A percentile compares a stretch with the other conserved stretches of the same genome.
phyloP scores from a whole-genome alignment of 1,284 basidiomycete species.

The Ceratobasidium sp. region DNA sequence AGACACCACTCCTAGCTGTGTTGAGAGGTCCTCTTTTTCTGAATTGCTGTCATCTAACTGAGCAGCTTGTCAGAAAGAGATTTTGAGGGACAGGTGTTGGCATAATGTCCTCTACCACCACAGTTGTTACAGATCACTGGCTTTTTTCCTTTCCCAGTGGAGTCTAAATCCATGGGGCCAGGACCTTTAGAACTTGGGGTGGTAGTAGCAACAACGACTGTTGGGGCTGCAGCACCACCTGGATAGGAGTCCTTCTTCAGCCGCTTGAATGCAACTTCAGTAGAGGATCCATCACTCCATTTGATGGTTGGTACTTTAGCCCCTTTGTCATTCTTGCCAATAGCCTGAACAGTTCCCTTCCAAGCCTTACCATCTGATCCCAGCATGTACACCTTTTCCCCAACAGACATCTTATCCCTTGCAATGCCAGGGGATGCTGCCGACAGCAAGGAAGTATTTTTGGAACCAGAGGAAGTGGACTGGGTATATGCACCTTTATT shows the following conservation, averaged over 20 bases:
- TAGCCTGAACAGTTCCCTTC: conserved; percentile 1
- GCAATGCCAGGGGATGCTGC: neutral
- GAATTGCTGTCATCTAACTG: neutral
- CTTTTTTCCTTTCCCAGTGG: neutral
- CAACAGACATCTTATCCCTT: conserved; percentile 3
- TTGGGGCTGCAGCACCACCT: neutral
- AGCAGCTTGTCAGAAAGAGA: neutral
- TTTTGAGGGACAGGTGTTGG: neutral
- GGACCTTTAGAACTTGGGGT: neutral
- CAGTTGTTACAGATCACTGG: neutral
- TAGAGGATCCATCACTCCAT: conserved; percentile 12
- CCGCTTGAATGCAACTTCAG: neutral
- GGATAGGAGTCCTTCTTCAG: neutral
- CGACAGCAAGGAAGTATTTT: neutral
- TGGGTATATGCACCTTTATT: neutral
- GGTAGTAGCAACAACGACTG: neutral
- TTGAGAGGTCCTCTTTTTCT: neutral
- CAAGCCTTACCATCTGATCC: conserved; percentile 5
- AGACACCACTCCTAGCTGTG: neutral
- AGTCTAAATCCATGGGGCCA: conserved; percentile 6
- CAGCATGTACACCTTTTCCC: conserved; percentile 10
- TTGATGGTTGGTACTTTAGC: neutral
- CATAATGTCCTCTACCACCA: neutral
- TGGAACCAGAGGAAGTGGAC: neutral
- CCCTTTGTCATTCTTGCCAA: neutral